Evolutionary conservation across 2,329 filamentous ascomycete species (phyloP).

Genomic region (Colletotrichum lini): DNA sequence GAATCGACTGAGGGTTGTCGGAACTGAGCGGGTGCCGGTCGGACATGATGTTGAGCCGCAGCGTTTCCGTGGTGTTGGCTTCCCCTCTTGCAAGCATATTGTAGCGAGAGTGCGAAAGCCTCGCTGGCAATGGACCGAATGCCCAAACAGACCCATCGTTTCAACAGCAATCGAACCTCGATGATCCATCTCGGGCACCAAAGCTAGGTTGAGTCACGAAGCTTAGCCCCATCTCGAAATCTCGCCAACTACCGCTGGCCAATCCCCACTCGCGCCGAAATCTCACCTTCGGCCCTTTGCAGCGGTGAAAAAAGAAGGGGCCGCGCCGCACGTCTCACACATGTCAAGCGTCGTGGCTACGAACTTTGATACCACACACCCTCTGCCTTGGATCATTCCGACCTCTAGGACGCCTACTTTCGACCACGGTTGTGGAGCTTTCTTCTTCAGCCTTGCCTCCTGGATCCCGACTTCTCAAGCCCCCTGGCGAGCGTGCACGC

Average conservation of each 20-base stretch:
- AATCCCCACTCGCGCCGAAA: conserved; percentile 30
- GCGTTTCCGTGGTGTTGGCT: conserved; percentile 1
- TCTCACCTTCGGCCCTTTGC: conserved; percentile 41
- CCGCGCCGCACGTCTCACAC: conserved; percentile 16
- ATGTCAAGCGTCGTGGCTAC: conserved; percentile 12
- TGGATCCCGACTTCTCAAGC: conserved; percentile 25
- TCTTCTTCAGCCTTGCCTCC: conserved; percentile 38
- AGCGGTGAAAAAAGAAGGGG: conserved; percentile 29
- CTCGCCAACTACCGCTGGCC: conserved; percentile 37
- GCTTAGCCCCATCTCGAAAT: conserved; percentile 33
- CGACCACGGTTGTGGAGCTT: conserved; percentile 27
- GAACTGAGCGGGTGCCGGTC: conserved; percentile 21
- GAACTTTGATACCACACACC: conserved; percentile 34
- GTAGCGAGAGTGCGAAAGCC: conserved; percentile 15
- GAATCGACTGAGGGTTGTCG: conserved; percentile 31
- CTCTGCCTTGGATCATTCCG: background rate
- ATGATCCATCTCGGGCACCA: conserved; percentile 39
- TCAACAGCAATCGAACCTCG: conserved; percentile 23
- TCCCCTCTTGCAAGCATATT: background rate
- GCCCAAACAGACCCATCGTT: conserved; percentile 32
- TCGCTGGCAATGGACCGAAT: conserved; percentile 20
- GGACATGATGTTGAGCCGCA: conserved; percentile 15
- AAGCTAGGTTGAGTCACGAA: conserved; percentile 34
- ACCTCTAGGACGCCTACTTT: conserved; percentile 24
- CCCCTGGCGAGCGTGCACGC: conserved; percentile 6